A percentile compares a stretch with the other conserved stretches of the same genome.
Conservation (phyloP, 78 protist species). For the Fonticula alba region DNA sequence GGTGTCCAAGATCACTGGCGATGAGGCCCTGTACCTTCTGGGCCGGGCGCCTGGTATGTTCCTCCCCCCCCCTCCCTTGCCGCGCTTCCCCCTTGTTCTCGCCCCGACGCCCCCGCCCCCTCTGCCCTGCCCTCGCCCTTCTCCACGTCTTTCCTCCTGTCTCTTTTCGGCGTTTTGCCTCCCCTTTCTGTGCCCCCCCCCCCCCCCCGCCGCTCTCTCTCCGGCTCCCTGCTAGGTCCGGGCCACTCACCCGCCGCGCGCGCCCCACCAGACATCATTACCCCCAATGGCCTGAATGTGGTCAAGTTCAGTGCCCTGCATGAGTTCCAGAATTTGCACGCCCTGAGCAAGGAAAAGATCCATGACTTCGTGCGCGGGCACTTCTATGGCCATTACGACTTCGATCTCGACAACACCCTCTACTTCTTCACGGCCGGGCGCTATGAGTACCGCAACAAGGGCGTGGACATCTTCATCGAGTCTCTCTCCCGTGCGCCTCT, state of each 20-base stretch:
- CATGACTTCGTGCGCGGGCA: constrained; percentile 53
- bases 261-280: constrained; percentile 34
- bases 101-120: too few species aligned
- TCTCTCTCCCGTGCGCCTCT: constrained; percentile 17
- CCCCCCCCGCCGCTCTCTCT: too few species aligned
- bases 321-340: constrained; percentile 64
- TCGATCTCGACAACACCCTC: constrained; percentile 58
- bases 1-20: constrained; percentile 52
- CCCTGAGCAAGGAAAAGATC: constrained; percentile 25
- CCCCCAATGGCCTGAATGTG: constrained; percentile 63
- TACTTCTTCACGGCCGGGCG: constrained; percentile 69
- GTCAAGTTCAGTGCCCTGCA: constrained; percentile 47
- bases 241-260: not conserved
- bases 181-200: too few species aligned
- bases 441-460: constrained; percentile 55
- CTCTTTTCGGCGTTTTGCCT: too few species aligned
- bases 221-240: not conserved
- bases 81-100: too few species aligned
- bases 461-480: constrained; percentile 50
- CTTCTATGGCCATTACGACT: constrained; percentile 45
- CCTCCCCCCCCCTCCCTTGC: not conserved
- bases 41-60: constrained; percentile 12
- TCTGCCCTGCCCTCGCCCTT: not conserved
- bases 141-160: not conserved
- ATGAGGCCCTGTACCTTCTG: constrained; percentile 41